Evolutionary conservation across 768 basidiomycete genomes (phyloP).

Genomic region (Pleurotus pulmonarius): DNA sequence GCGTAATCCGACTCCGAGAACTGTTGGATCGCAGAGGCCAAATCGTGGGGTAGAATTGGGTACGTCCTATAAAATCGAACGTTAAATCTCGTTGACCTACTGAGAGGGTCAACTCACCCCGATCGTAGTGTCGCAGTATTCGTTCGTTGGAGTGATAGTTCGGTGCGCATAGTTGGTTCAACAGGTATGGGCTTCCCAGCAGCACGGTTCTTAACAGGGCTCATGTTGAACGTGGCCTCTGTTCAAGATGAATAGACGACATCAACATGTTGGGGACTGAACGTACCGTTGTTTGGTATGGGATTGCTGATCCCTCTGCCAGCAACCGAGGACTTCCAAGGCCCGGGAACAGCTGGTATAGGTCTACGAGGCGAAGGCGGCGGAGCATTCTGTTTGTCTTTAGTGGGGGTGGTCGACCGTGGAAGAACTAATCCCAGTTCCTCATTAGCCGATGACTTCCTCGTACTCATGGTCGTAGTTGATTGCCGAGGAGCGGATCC

Average conservation of each 20-base stretch:
- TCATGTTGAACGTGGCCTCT: slow-evolving; percentile 73
- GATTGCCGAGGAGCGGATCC: slow-evolving; percentile 12
- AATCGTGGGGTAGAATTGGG: slow-evolving; percentile 74
- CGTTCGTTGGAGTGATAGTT: slow-evolving; percentile 13
- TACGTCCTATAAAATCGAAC: slow-evolving; percentile 47
- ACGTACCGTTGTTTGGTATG: slow-evolving; percentile 65
- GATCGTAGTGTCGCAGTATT: slow-evolving; percentile 51
- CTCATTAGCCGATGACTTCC: slow-evolving; percentile 9
- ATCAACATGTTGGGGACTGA: not conserved
- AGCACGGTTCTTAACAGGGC: slow-evolving; percentile 66
- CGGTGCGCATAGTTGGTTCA: slow-evolving; percentile 28
- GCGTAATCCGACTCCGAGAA: slow-evolving; percentile 88
- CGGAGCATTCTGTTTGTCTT: slow-evolving; percentile 19
- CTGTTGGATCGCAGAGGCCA: slow-evolving; percentile 81
- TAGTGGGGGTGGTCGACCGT: slow-evolving; percentile 24
- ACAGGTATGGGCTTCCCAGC: slow-evolving; percentile 63
- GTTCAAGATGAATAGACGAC: slow-evolving; percentile 8
- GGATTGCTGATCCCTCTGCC: slow-evolving; percentile 70
- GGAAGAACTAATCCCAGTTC: slow-evolving; percentile 17
- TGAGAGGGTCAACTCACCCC: slow-evolving; percentile 46
- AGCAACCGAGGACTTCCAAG: slow-evolving; percentile 40
- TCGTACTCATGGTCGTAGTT: slow-evolving; percentile 10
- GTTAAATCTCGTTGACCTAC: slow-evolving; percentile 10
- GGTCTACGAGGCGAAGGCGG: slow-evolving; percentile 44
- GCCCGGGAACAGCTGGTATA: slow-evolving; percentile 34